phyloP scores from a whole-genome alignment of 2,329 filamentous ascomycete species.

The Diaporthe helianthi region DNA sequence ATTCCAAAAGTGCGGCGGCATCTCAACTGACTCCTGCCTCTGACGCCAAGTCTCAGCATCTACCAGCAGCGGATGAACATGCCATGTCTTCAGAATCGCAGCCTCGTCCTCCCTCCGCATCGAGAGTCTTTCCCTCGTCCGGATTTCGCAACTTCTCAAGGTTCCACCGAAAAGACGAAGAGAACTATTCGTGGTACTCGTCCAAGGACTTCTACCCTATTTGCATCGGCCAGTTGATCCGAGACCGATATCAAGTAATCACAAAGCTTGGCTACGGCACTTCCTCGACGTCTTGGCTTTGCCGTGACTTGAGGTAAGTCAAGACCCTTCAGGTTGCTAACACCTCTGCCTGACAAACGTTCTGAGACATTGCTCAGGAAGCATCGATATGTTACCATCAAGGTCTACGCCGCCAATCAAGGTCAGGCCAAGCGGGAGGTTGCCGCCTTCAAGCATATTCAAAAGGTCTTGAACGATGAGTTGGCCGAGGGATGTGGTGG shows the following conservation, averaged over 20 bases:
- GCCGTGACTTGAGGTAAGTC: background rate
- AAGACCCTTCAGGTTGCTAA: too few relatives aligned
- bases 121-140: background rate
- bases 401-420: background rate
- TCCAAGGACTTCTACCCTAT: background rate
- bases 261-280: constrained; percentile 2
- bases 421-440: background rate
- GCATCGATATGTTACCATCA: background rate
- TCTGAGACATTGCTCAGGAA: background rate
- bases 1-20: background rate
- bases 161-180: background rate
- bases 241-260: background rate
- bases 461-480: background rate
- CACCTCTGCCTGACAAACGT: background rate
- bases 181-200: background rate
- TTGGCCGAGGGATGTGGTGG: background rate
- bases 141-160: background rate
- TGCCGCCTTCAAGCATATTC: background rate
- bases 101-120: background rate
- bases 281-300: background rate
- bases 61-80: background rate
- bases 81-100: background rate
- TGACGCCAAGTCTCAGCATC: background rate
- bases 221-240: background rate
- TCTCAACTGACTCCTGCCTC: background rate